Base-by-base conservation (phyloP, 768 basidiomycete genomes). In the Tylopilus intermedius region DNA sequence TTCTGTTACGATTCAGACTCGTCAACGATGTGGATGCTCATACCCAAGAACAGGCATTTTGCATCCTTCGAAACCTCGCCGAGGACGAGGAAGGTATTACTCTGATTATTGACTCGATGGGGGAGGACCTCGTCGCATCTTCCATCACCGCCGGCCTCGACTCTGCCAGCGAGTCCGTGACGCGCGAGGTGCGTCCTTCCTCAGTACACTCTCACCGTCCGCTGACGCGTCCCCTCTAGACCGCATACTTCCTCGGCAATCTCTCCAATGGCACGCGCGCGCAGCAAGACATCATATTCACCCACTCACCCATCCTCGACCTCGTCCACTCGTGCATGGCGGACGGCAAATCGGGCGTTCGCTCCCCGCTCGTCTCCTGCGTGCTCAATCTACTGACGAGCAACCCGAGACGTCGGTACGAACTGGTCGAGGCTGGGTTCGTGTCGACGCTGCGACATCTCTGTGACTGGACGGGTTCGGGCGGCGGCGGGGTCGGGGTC, bases 1-100 rank as follows among this genome's bases (percentile, higher is more conserved):
- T 33, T 40, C 2, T 5, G 10, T 32, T 1, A 5, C 1, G 2
- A 50, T 10, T 27, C 58, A 88, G 88, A 33, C 69, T 86, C n/a
- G 68, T 85, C 0, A 64, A 72, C 5, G 81, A 88, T 53, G 47
- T 75, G 0, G 79, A 85, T 49, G 58, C 67, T 2, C 76, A 73
- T 7, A 68, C 88, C 2, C 81, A 82, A 60, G 90, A 91, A 60
- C 90, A 92, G 62, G 83, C 82, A 0, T 76, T 86, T 57, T 79
- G 79, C 52, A 75, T 89, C 26, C 58, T 87, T 11, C 76, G 81
- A 8, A 89, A 92, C 62, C 65, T 90, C 2, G 79, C 85, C 0
- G 82, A 84, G 50, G 73, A 80, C 54, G 80, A 83, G 53, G 74
- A 79, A 5, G 84, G 86, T n/a, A 76, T 87, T 13, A 74, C 77